Evolutionary conservation across 2,329 filamentous ascomycete species (phyloP), one percentile per base, ranked within the genome.

Genomic region (Colletotrichum musicola): DNA sequence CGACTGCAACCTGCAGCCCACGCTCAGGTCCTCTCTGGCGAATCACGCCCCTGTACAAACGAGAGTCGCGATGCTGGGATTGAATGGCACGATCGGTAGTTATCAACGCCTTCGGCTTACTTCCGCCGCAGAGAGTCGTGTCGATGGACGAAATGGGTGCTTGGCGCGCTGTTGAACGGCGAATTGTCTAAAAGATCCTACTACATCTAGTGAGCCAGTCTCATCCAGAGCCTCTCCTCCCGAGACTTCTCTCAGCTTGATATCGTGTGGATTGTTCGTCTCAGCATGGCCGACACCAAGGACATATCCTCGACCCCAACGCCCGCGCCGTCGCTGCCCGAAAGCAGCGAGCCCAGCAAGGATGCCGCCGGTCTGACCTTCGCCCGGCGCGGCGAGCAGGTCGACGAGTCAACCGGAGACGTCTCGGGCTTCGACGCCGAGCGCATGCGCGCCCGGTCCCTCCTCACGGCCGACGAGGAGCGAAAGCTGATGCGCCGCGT

Each of bases 391-490:
- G 72, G 68, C 55, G 73, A 69, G 73, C 74, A 57, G 14, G 27
- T 71, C 25, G 73, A 75, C 18, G 69, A 65, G 20, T 14, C 47
- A 0, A 55, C 30, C 10, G 61, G 68, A 58, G 70, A 75, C 35
- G 73, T 78, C 30, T 71, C 71, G n/a, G 77, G 77, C 1, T 79
- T 76, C 58, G 77, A 79, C 30, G 73, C 74, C 1, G 49, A 73
- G 54, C 71, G 62, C 6, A 73, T 75, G 88, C 88, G 64, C 7
- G 74, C 71, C 16, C 68, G 74, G 1, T 67, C 70, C 6, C 68
- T 73, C 2, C 67, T 77, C 3, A 75, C 73, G 0, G 65, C 73
- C 1, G 73, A 72, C 3, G 72, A 74, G 56, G 74, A 75, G 55
- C 75, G 73, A 56, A 69, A 53, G 13, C 66, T 76, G 3, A 58